A percentile compares a stretch with the other conserved stretches of the same genome.
These are phyloP conservation scores for Rickenella mellea DNA, from an alignment of 768 basidiomycete genomes.

Conservation along the genomic window DNA sequence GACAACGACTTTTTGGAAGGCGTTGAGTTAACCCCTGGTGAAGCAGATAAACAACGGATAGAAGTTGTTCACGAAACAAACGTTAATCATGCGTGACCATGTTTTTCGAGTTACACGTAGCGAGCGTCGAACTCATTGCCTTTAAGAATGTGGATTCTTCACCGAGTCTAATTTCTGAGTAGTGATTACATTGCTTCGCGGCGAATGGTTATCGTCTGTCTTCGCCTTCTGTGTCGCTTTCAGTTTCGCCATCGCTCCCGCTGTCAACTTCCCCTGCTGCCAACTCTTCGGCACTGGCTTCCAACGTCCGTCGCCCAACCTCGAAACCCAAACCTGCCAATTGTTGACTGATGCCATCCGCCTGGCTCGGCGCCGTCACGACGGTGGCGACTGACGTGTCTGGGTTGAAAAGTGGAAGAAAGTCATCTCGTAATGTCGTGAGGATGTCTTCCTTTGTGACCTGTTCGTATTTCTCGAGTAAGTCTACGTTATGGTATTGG, in stretches of 20 bases:
- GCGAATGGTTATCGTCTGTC: slow-evolving; percentile 1
- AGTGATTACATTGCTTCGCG: too few species aligned
- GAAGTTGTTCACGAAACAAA: slow-evolving; percentile 36
- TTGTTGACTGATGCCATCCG: slow-evolving; percentile 56
- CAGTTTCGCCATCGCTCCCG: slow-evolving; percentile 20
- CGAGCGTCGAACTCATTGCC: too few species aligned
- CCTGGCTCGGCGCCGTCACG: slow-evolving; percentile 76
- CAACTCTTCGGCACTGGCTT: slow-evolving; percentile 47
- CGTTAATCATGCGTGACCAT: not conserved
- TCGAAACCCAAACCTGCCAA: slow-evolving; percentile 65
- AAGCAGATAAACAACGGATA: slow-evolving; percentile 56
- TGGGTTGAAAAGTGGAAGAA: slow-evolving; percentile 79
- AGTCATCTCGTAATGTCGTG: slow-evolving; percentile 54
- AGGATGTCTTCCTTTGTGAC: slow-evolving; percentile 76
- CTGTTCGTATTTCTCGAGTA: slow-evolving; percentile 72
- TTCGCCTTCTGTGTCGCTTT: slow-evolving; percentile 19
- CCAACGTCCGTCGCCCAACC: slow-evolving; percentile 63
- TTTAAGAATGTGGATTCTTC: too few species aligned
- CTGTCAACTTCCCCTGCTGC: slow-evolving; percentile 21
- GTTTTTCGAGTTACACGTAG: not conserved
- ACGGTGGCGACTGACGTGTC: slow-evolving; percentile 70
- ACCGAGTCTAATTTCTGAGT: too few species aligned
- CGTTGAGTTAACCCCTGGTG: slow-evolving; percentile 75
- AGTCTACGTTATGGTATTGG: slow-evolving; percentile 60
- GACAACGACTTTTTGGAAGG: slow-evolving; percentile 79